Evolutionary conservation across 2,329 filamentous ascomycete genomes (phyloP).

Genomic region (Aspergillus brunneoviolaceus): DNA sequence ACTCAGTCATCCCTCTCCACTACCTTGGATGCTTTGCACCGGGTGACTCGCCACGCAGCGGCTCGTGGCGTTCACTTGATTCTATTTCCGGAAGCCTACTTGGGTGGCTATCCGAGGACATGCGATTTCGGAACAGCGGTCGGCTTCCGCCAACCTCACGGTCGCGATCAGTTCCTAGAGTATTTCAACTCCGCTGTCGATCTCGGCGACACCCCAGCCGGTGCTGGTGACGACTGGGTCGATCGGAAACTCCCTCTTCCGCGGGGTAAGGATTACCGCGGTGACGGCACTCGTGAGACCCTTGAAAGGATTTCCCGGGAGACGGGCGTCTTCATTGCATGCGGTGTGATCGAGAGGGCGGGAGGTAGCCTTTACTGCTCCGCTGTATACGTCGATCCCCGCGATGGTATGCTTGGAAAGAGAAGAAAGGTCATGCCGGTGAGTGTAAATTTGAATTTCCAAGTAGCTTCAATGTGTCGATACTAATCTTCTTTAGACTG

Average conservation of each 20-base stretch:
- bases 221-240: slow-evolving; percentile 72
- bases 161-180: slow-evolving; percentile 75
- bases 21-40: slow-evolving; percentile 67
- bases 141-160: slow-evolving; percentile 65
- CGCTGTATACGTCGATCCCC: slow-evolving; percentile 78
- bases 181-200: slow-evolving; percentile 82
- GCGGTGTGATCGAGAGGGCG: slow-evolving; percentile 74
- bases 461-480: neutral
- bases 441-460: slow-evolving; percentile 30
- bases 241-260: slow-evolving; percentile 57
- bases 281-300: slow-evolving; percentile 76
- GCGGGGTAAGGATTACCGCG: slow-evolving; percentile 54
- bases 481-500: slow-evolving; percentile 55
- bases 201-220: slow-evolving; percentile 72
- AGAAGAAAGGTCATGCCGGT: slow-evolving; percentile 89
- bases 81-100: slow-evolving; percentile 87
- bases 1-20: slow-evolving; percentile 44
- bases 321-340: slow-evolving; percentile 78
- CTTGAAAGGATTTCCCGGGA: slow-evolving; percentile 74
- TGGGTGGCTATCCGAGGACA: slow-evolving; percentile 87
- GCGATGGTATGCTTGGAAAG: slow-evolving; percentile 73
- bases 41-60: slow-evolving; percentile 64
- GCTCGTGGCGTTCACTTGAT: slow-evolving; percentile 64
- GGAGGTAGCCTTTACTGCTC: slow-evolving; percentile 83
- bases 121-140: slow-evolving; percentile 73